Conservation (phyloP, 225 moss, liverwort and hornwort genomes). For the Lunularia cruciata region DNA sequence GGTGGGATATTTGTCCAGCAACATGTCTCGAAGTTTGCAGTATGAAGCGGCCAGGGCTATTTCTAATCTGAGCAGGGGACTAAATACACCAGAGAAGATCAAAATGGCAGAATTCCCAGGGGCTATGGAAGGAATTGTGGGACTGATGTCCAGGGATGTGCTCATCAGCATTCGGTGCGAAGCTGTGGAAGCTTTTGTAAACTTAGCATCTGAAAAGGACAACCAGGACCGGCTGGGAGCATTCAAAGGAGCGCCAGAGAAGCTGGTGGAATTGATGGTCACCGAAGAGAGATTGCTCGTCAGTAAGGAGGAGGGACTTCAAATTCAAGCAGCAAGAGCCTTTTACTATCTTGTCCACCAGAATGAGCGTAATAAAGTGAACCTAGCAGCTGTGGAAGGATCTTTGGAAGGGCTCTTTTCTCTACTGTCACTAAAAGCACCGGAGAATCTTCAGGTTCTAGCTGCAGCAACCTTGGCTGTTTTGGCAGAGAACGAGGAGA, state of each 20-base stretch:
- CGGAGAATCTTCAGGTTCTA: background rate
- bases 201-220: conserved; percentile 10
- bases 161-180: conserved; percentile 3
- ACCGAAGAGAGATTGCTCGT: background rate
- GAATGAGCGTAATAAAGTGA: background rate
- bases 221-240: conserved; percentile 2
- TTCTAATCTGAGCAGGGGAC: conserved; percentile 1
- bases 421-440: background rate
- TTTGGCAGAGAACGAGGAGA: background rate
- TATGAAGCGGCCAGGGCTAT: conserved; percentile 3
- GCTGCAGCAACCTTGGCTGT: conserved; percentile 7
- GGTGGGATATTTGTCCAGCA: background rate
- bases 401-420: conserved; percentile 5
- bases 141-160: background rate
- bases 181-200: conserved; percentile 10
- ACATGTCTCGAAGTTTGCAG: background rate
- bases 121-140: background rate
- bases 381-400: background rate
- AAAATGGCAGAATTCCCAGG: conserved; percentile 8
- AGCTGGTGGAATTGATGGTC: background rate
- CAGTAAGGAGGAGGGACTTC: background rate
- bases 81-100: background rate
- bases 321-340: conserved; percentile 1
- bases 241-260: conserved; percentile 6
- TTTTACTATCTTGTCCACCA: background rate